Conservation (phyloP, 2,329 filamentous ascomycete species). For the Ophiostoma pallidulum region DNA sequence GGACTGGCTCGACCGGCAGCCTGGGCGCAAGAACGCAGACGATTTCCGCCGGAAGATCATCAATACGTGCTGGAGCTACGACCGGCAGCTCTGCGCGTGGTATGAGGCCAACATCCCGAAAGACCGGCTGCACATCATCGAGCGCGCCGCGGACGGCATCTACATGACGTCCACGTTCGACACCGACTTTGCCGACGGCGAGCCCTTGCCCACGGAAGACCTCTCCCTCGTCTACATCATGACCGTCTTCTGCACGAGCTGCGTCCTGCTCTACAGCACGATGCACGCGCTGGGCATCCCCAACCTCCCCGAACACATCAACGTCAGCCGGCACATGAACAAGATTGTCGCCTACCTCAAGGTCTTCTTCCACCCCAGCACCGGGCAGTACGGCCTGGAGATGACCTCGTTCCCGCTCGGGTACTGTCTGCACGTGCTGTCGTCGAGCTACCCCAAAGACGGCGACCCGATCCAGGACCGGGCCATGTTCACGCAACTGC, state of each 20-base stretch:
- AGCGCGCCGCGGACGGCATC: background rate
- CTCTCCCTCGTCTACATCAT: conserved; percentile 16
- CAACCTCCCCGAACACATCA: conserved; percentile 10
- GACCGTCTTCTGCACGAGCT: conserved; percentile 15
- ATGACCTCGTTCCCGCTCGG: conserved; percentile 17
- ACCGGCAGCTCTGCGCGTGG: conserved; percentile 15
- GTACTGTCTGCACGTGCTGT: conserved; percentile 12
- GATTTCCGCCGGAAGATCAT: conserved; percentile 1
- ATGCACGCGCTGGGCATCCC: conserved; percentile 10
- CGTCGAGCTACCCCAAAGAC: background rate
- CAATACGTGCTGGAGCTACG: conserved; percentile 8
- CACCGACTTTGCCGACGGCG: background rate
- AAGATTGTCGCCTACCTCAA: conserved; percentile 13
- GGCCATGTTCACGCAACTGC: conserved; percentile 12
- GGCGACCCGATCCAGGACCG: conserved; percentile 6
- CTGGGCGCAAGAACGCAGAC: background rate
- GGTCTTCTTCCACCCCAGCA: conserved; percentile 16
- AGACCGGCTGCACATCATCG: conserved; percentile 8
- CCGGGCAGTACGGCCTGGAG: conserved; percentile 17
- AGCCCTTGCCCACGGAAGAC: conserved; percentile 13
- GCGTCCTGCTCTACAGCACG: conserved; percentile 17
- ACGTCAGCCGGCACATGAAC: conserved; percentile 11
- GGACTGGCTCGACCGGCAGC: conserved; percentile 11
- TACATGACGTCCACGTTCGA: background rate
- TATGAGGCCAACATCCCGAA: conserved; percentile 10